A percentile compares a stretch with the other conserved stretches of the same genome.
Conservation (phyloP, 768 basidiomycete species). For the Leccinum rimulosum region DNA sequence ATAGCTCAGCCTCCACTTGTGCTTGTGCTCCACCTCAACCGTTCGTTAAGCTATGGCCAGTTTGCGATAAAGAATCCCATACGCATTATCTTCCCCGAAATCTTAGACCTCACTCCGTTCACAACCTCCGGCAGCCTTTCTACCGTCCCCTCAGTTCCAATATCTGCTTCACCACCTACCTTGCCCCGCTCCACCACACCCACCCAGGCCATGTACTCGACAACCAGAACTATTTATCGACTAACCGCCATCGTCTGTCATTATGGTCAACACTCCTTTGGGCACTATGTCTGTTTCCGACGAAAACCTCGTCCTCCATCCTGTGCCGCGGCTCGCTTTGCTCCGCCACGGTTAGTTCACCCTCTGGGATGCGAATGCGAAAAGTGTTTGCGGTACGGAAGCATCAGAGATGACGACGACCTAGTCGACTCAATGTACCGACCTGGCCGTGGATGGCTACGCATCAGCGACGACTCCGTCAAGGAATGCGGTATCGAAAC, state of each 20-base stretch:
- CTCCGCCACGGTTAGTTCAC: constrained; percentile 39
- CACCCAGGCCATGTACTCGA: constrained; percentile 50
- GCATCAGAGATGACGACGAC: constrained; percentile 57
- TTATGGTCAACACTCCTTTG: constrained; percentile 89
- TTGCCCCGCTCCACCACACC: constrained; percentile 52
- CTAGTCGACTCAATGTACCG: constrained; percentile 28
- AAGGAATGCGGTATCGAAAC: constrained; percentile 70
- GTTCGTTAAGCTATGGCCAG: constrained; percentile 80
- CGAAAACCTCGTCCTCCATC: constrained; percentile 64
- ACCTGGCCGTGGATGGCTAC: constrained; percentile 75
- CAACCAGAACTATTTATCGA: constrained; percentile 76
- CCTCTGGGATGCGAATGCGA: constrained; percentile 48
- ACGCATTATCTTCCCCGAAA: constrained; percentile 77
- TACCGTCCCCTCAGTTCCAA: constrained; percentile 63
- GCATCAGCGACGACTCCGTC: constrained; percentile 85
- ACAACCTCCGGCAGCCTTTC: constrained; percentile 80
- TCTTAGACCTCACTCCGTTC: constrained; percentile 87
- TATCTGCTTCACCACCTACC: constrained; percentile 59
- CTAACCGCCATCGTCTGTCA: constrained; percentile 87
- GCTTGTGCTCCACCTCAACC: constrained; percentile 86
- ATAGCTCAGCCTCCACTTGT: constrained; percentile 72
- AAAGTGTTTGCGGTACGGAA: constrained; percentile 45
- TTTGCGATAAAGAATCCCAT: constrained; percentile 82
- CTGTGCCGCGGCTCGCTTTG: constrained; percentile 38
- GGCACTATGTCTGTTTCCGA: constrained; percentile 92